phyloP scores from a whole-genome alignment of 2,329 filamentous ascomycete species.

The Lachnellula occidentalis region DNA sequence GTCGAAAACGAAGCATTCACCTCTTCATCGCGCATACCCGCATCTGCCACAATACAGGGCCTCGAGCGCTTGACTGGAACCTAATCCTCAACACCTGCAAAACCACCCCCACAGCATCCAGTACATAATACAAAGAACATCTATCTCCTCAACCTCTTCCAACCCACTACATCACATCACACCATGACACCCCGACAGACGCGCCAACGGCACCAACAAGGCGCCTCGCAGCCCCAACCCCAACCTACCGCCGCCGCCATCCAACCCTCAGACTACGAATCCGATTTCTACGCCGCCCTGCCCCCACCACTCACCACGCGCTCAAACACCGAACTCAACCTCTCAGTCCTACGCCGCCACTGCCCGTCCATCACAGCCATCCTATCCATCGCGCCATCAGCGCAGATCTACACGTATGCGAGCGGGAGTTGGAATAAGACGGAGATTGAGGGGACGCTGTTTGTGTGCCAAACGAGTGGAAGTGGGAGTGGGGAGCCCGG shows the following conservation, averaged over 20 bases:
- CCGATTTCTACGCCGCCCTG: conserved; percentile 35
- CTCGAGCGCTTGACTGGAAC: too few species aligned
- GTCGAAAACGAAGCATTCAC: too few species aligned
- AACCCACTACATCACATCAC: neutral
- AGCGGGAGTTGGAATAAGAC: conserved; percentile 75
- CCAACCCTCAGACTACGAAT: conserved; percentile 50
- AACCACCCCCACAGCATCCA: too few species aligned
- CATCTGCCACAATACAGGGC: too few species aligned
- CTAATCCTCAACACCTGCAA: too few species aligned
- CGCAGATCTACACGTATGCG: conserved; percentile 78
- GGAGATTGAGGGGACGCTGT: conserved; percentile 80
- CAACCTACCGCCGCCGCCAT: conserved; percentile 12
- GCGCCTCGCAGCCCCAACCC: conserved; percentile 28
- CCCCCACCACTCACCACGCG: conserved; percentile 37
- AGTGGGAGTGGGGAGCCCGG: too few species aligned
- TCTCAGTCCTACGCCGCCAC: conserved; percentile 76
- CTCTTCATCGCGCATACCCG: too few species aligned
- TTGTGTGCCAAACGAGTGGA: conserved; percentile 59
- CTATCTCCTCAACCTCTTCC: too few species aligned
- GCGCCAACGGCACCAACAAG: conserved; percentile 32
- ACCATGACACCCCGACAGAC: conserved; percentile 36
- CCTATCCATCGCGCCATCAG: conserved; percentile 75
- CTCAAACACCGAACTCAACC: conserved; percentile 81
- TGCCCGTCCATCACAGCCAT: conserved; percentile 68
- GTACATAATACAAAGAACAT: too few species aligned